Evolutionary conservation across 2,329 filamentous ascomycete species (phyloP), one percentile per base, ranked within the genome.

Genomic region (Aspergillus cejpii): DNA sequence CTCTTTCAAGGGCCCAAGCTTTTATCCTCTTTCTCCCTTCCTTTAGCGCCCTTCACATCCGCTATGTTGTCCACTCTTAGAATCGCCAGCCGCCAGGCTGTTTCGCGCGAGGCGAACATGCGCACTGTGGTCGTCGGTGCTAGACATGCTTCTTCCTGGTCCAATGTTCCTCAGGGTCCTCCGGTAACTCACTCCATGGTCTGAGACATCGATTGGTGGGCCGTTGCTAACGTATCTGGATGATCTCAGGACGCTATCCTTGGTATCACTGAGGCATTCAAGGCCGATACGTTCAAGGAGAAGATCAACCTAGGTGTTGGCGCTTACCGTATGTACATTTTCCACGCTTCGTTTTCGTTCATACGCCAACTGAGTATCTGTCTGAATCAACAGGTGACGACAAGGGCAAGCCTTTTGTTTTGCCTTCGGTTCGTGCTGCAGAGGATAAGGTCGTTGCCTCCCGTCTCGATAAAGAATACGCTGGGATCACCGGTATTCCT

Each of bases 221-320:
- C 39, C 42, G 47, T 51, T 59, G 47, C 59, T 66, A 46, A 61
- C 49, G 27, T 45, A 54, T 54, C 51, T 41, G 29, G 44, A 39
- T 38, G 37, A n/a, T 43, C 34, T 19, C 59, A 67, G 63, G 66
- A 69, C 59, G 72, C 71, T 23, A 74, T 74, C 55, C 64, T 74
- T 50, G 73, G 73, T 63, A 73, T 98, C 74, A 97, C 92, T 53
- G 92, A 98, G 76, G 92, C 92, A 50, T 98, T 92, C 85, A 98
- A 97, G 80, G 90, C 90, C 71, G 92, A 98, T 70, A 79, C 77
- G 63, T 91, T 94, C 72, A 75, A 81, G 53, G 82, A 95, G 76
- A 98, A 97, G 83, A 97, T 98, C 78, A 97, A 97, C 77, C 77
- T 98, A 51, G 92, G 90, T 74, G 92, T 97, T 57, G 92, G 92